A percentile compares a stretch with the other conserved stretches of the same genome.
phyloP scores from a whole-genome alignment of 163 green algal genomes.

The Trebouxiophyceae sp. region DNA sequence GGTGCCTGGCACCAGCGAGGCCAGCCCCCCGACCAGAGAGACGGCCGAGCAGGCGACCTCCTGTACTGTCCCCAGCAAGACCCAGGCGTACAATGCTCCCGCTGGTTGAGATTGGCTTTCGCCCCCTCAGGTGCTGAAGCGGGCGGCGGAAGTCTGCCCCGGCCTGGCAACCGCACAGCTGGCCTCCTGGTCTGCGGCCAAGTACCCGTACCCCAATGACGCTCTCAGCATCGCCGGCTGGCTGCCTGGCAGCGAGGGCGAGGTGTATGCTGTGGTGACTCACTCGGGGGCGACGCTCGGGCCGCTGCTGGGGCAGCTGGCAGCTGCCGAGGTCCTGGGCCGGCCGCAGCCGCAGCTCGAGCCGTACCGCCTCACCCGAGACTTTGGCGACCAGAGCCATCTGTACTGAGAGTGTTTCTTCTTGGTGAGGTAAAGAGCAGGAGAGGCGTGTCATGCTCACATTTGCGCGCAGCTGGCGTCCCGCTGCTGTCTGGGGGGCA shows the following conservation, averaged over 20 bases:
- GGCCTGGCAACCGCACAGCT: conserved; percentile 1
- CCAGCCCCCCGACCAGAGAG: too few relatives aligned
- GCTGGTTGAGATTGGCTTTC: too few relatives aligned
- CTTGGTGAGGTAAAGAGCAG: too few relatives aligned
- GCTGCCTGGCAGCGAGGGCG: not conserved
- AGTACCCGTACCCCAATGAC: conserved; percentile 7
- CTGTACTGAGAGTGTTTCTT: conserved; percentile 1
- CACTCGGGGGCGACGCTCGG: conserved; percentile 11
- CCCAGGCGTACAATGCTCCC: too few relatives aligned
- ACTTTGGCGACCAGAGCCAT: conserved; percentile 2
- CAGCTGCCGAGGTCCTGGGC: conserved; percentile 6
- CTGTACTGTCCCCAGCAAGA: too few relatives aligned
- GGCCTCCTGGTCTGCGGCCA: not conserved
- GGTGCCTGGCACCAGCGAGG: too few relatives aligned
- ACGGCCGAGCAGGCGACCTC: too few relatives aligned
- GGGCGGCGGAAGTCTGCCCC: conserved; percentile 2
- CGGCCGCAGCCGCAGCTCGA: not conserved
- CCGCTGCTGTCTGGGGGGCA: too few relatives aligned
- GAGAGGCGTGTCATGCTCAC: too few relatives aligned
- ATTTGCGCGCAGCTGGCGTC: too few relatives aligned
- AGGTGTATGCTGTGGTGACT: not conserved
- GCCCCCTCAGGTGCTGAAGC: too few relatives aligned
- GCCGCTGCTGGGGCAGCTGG: conserved; percentile 9
- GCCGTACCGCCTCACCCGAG: conserved; percentile 4
- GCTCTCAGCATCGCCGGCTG: conserved; percentile 3